These are phyloP conservation scores for Actinomortierella wolfii DNA, from an alignment of 371 early-diverging fungal genomes.

Conservation along the genomic window DNA sequence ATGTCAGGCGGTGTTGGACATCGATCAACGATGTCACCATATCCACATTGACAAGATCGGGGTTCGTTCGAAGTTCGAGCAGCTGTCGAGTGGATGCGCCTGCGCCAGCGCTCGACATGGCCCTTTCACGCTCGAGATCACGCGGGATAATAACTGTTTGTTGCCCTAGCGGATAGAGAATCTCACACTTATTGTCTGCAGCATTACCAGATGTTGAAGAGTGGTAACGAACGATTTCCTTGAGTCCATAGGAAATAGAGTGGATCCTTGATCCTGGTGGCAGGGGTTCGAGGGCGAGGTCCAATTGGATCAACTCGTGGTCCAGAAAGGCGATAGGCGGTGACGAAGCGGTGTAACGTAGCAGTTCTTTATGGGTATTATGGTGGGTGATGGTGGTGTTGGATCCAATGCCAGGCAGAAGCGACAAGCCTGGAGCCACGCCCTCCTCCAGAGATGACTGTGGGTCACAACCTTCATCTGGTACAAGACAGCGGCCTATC, in stretches of 20 bases:
- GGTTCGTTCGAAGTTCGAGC: conserved; percentile 34
- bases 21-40: conserved; percentile 35
- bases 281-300: conserved; percentile 35
- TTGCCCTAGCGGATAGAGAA: conserved; percentile 45
- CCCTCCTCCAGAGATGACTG: no score
- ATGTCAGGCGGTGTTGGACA: conserved; percentile 36
- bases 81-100: conserved; percentile 43
- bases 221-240: conserved; percentile 35
- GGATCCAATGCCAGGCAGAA: conserved; percentile 5
- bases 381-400: conserved; percentile 40
- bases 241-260: conserved; percentile 41
- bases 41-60: conserved; percentile 35
- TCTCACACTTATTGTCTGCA: conserved; percentile 43
- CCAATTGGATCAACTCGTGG: conserved; percentile 27
- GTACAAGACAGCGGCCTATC: conserved; percentile 35
- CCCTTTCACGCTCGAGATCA: conserved; percentile 28
- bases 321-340: conserved; percentile 40
- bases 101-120: conserved; percentile 44
- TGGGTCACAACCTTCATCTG: no score
- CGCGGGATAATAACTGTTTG: conserved; percentile 44
- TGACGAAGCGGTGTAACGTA: conserved; percentile 37
- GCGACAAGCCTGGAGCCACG: no score
- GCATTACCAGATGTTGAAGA: conserved; percentile 36
- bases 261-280: conserved; percentile 42
- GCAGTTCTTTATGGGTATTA: conserved; percentile 40